These are phyloP conservation scores for Gigaspora rosea DNA, from an alignment of 192 early-diverging fungal species.

Conservation along the genomic window DNA sequence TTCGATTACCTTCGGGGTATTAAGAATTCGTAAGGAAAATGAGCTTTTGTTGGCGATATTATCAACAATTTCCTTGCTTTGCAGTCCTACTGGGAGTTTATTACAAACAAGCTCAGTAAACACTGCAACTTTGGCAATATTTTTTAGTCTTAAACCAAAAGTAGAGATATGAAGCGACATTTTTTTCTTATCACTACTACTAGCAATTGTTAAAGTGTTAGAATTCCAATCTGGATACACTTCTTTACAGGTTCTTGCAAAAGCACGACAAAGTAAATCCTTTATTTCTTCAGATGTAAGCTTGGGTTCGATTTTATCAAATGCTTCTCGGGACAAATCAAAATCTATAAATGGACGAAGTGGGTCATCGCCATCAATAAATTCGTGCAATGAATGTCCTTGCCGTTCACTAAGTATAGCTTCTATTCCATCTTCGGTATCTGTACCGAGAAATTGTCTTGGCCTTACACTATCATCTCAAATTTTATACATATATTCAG, in stretches of 20 bases:
- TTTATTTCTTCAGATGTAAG: constrained; percentile 1
- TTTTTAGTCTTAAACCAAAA: too few species aligned
- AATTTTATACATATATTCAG: neutral
- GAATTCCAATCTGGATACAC: too few species aligned
- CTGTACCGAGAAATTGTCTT: neutral
- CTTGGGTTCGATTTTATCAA: constrained; percentile 4
- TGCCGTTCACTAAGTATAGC: neutral
- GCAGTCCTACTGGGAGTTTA: neutral
- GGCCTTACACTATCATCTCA: neutral
- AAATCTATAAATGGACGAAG: constrained; percentile 8
- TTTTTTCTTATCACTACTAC: neutral
- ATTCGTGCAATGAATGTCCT: constrained; percentile 15
- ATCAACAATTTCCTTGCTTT: neutral
- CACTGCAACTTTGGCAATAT: neutral
- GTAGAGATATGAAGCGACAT: too few species aligned
- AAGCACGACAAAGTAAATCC: neutral
- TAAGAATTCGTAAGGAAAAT: constrained; percentile 8
- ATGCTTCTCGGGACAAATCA: neutral
- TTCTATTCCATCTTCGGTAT: neutral
- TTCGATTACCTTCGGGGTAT: too few species aligned
- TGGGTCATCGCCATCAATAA: constrained; percentile 12
- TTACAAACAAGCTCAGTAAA: neutral
- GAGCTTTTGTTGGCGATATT: constrained; percentile 1
- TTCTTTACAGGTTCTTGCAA: too few species aligned
- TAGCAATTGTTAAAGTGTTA: too few species aligned